Base-by-base conservation (phyloP, 805 yeast genomes). In the Starmera quercuum region DNA sequence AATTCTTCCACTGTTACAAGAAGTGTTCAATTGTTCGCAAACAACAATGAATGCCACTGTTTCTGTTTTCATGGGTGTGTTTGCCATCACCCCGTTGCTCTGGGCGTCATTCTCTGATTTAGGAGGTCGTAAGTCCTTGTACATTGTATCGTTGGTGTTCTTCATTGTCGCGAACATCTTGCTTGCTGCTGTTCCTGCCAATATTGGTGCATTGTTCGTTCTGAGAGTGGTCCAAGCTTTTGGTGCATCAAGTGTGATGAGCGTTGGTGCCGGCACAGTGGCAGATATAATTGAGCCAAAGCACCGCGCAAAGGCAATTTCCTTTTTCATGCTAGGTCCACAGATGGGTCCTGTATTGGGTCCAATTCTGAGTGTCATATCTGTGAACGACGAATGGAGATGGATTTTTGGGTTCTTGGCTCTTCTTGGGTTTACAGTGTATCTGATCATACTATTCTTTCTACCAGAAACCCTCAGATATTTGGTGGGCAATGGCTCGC, bases 261-360 rank as follows among this genome's bases (percentile, higher is more conserved):
- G 94, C 14, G 80, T 85, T 20, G 96, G 96, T 2, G 95, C 95
- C 0, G 96, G 95, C 2, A 83, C 95, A 0, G 78, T 87, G 14
- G 75, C 85, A 20, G 97, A 87, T 53, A 55, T 87, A 21, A 79
- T 69, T 39, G 65, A 73, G 7, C 78, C 80, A 14, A 66, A 71
- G 20, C 71, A 77, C 43, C 64, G 95, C 46, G 96, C 95, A 2
- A 63, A 70, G 10, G 90, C 94, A 2, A 78, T 87, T 71, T 92
- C 95, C 0, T 68, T 78, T 35, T 87, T 78, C 45, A 87, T 86
- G 65, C 56, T 87, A 41, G 97, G 96, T 0, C 95, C 95, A 0
- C 73, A 87, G 32, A 66, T 81, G 45, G 96, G 95, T 0, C 97
- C 95, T 2, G 70, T 87, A 29, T 44, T 86, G 3, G 86, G 95